Conservation (phyloP, 768 basidiomycete species). For the Leccinum truebloodii region DNA sequence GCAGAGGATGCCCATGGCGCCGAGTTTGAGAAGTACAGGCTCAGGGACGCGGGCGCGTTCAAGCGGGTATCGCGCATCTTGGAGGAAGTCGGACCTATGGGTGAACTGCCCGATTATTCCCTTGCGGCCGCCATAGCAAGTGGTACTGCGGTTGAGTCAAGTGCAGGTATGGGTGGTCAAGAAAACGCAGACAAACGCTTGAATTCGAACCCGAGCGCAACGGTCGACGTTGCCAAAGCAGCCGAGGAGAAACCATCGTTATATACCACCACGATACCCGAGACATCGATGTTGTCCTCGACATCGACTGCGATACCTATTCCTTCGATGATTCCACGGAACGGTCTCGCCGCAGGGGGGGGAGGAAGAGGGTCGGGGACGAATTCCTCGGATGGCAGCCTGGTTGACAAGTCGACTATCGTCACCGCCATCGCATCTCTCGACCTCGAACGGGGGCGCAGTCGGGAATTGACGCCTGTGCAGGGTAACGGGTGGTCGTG, state of each 20-base stretch:
- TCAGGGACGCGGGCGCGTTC: constrained; percentile 12
- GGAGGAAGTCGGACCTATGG: constrained; percentile 46
- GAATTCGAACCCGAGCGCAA: not conserved
- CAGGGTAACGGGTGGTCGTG: constrained; percentile 44
- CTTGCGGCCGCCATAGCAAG: not conserved
- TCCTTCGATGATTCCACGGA: not conserved
- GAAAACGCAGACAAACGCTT: not conserved
- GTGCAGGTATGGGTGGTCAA: not conserved
- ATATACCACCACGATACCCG: constrained; percentile 7
- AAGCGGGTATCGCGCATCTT: constrained; percentile 26
- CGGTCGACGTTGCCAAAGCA: not conserved
- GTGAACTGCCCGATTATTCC: constrained; percentile 40
- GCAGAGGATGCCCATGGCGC: constrained; percentile 46
- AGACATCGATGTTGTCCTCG: constrained; percentile 1
- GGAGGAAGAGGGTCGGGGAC: constrained; percentile 34
- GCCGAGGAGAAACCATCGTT: constrained; percentile 9
- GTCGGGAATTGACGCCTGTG: constrained; percentile 53
- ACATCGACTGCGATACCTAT: constrained; percentile 13
- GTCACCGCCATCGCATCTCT: constrained; percentile 36
- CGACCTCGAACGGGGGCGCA: constrained; percentile 49
- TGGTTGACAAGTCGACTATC: constrained; percentile 37
- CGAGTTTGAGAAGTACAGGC: constrained; percentile 28
- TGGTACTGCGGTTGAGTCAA: constrained; percentile 1
- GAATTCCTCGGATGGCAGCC: constrained; percentile 52
- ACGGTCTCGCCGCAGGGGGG: constrained; percentile 20